These are phyloP conservation scores for Blastobotrys raffinosifermentans DNA, from an alignment of 1,139 yeast species.

Conservation along the genomic window DNA sequence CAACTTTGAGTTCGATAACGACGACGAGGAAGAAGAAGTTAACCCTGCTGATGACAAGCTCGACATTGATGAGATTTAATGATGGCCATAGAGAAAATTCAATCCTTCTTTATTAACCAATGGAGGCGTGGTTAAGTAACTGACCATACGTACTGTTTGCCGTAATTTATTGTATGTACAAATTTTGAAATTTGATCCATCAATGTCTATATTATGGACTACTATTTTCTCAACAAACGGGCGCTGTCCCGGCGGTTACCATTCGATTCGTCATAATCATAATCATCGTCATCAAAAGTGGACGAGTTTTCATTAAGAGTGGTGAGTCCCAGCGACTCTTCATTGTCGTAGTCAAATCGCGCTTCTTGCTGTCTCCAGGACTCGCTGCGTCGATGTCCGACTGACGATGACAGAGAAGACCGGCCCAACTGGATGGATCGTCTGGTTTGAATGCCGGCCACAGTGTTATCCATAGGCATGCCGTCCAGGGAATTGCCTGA, in stretches of 20 bases:
- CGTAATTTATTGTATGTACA: too few relatives aligned
- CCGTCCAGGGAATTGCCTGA: constrained; percentile 59
- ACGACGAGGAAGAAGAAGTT: constrained; percentile 71
- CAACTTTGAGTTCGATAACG: constrained; percentile 97
- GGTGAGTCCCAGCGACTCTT: constrained; percentile 34
- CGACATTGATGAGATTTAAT: constrained; percentile 75
- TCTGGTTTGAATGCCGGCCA: constrained; percentile 72
- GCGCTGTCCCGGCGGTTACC: constrained; percentile 8
- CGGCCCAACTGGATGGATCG: constrained; percentile 44
- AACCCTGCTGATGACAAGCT: constrained; percentile 64
- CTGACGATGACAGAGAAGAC: constrained; percentile 27
- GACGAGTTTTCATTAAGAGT: constrained; percentile 28
- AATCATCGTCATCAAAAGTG: constrained; percentile 18
- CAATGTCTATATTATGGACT: too few relatives aligned
- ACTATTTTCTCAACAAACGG: constrained; percentile 4
- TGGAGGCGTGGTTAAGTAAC: too few relatives aligned
- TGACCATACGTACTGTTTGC: too few relatives aligned
- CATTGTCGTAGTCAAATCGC: constrained; percentile 28
- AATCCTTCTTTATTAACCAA: too few relatives aligned
- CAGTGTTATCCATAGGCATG: constrained; percentile 81
- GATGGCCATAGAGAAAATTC: too few relatives aligned
- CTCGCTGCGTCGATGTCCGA: constrained; percentile 29
- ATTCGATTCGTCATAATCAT: constrained; percentile 12
- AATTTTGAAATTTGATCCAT: too few relatives aligned
- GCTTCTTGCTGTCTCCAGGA: constrained; percentile 30